Percentiles rank a stretch among this genome's conserved stretches.
phyloP scores from a whole-genome alignment of 225 moss, liverwort and hornwort genomes.

The Bryoerythrophyllum caledonicum region DNA sequence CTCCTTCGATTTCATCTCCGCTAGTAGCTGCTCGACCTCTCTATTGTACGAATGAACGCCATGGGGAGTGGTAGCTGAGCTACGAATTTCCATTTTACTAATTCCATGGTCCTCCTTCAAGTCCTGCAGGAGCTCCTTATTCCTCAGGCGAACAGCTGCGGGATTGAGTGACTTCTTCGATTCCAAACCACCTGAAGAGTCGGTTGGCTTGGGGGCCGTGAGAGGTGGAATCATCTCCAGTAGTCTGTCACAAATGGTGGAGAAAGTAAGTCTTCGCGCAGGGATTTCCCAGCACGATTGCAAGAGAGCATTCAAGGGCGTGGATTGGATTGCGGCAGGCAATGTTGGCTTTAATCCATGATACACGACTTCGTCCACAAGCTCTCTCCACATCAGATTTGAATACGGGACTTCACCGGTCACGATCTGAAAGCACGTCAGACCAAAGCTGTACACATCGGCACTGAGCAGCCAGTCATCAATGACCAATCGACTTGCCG shows the following conservation, averaged over 20 bases:
- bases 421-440: conserved; percentile 32
- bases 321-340: neutral
- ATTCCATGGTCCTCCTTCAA: neutral
- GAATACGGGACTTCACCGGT: conserved; percentile 21
- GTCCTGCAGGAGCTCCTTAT: neutral
- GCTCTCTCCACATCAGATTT: neutral
- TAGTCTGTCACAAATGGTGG: neutral
- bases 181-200: neutral
- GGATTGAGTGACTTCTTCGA: neutral
- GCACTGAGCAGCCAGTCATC: neutral
- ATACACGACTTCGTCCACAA: neutral
- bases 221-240: neutral
- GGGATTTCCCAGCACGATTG: neutral
- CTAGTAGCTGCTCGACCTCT: neutral
- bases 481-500: neutral
- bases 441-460: conserved; percentile 42
- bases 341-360: neutral
- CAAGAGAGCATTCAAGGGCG: neutral
- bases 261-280: conserved; percentile 10
- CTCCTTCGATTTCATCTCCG: neutral
- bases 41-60: no score
- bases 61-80: no score
- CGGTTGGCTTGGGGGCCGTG: no score
- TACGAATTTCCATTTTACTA: no score
- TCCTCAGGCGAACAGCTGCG: neutral